Base-by-base conservation (phyloP, 495 filamentous ascomycete species). In the Penicillium nucicola region DNA sequence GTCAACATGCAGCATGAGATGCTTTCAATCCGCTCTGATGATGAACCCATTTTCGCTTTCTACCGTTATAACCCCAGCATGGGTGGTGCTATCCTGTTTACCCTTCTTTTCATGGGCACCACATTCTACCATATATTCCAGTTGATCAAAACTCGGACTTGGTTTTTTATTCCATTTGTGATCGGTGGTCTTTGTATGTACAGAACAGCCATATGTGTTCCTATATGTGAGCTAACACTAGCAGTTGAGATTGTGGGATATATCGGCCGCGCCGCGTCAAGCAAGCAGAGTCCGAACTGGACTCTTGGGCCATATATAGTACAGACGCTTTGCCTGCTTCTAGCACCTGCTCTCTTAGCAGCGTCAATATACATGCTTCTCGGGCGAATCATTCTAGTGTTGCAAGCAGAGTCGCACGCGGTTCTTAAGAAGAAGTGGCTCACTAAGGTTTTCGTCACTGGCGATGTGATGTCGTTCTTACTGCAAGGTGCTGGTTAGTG, bases 131-230 rank as follows among this genome's bases (percentile, higher is more conserved):
- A 87, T 49, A 19, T 56, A 19, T 69, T 63, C 37, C 74, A 81
- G 44, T 45, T 85, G 11, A 32, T 72, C 34, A 67, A 57, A 36
- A 72, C 64, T 15, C 64, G 67, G 46, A 80, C 79, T 13, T 86
- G 80, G 81, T 85, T 80, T 57, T 83, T 85, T 47, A 75, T 77
- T 12, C 77, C 84, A 0, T 70, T 85, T 23, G 22, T 79, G 4
- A 55, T 84, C 19, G 83, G 81, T 8, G 75, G 77, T 25, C 38
- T 75, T 12, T 80, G 80, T 84, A 70, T 57, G 73, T 72, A 25
- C 10, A 4, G 13, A 5, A 1, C 7, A 7, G 7, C 6, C 23
- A 9, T 0, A 15, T 41, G 9, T 7, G 13, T 5, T 14, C 14
- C 2, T 0, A 14, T 11, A 12, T 6, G 14, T 41, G 13, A 7